These are phyloP conservation scores for Euphorbia tirucalli DNA, from an alignment of 345 rosid species.

Conservation along the genomic window DNA sequence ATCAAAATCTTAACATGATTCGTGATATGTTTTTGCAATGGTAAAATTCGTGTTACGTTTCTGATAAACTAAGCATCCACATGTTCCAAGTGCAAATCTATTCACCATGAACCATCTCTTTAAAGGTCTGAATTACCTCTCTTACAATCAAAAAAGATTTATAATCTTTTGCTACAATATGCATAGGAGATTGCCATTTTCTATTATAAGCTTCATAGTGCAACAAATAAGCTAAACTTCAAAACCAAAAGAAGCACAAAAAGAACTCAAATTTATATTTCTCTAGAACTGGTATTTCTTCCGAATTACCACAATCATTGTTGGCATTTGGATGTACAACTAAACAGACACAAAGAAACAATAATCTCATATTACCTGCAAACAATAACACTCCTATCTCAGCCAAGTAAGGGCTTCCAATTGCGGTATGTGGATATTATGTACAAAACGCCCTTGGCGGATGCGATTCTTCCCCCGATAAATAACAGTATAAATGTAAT, in stretches of 20 bases:
- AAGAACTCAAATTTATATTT: not conserved
- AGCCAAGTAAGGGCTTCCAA: constrained; percentile 2
- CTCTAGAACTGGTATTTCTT: not conserved
- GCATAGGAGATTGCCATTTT: too few relatives aligned
- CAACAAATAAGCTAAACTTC: not conserved
- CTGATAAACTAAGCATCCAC: too few relatives aligned
- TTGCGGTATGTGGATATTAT: constrained; percentile 1
- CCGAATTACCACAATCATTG: not conserved
- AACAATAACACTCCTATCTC: not conserved
- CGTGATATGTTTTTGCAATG: too few relatives aligned
- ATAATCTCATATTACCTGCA: not conserved
- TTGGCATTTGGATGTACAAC: not conserved
- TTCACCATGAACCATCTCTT: too few relatives aligned
- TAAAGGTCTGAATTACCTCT: too few relatives aligned
- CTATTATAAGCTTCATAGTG: too few relatives aligned
- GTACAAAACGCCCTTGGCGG: constrained; percentile 3
- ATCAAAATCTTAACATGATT: too few relatives aligned
- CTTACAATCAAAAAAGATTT: too few relatives aligned
- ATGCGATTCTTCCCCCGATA: not conserved
- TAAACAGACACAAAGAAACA: not conserved
- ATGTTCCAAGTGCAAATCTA: too few relatives aligned
- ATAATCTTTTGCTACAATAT: too few relatives aligned
- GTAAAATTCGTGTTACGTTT: too few relatives aligned
- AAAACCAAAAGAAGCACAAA: not conserved
- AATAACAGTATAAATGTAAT: not conserved